phyloP scores from a whole-genome alignment of 1,284 basidiomycete genomes.

The Ganoderma leucocontextum region DNA sequence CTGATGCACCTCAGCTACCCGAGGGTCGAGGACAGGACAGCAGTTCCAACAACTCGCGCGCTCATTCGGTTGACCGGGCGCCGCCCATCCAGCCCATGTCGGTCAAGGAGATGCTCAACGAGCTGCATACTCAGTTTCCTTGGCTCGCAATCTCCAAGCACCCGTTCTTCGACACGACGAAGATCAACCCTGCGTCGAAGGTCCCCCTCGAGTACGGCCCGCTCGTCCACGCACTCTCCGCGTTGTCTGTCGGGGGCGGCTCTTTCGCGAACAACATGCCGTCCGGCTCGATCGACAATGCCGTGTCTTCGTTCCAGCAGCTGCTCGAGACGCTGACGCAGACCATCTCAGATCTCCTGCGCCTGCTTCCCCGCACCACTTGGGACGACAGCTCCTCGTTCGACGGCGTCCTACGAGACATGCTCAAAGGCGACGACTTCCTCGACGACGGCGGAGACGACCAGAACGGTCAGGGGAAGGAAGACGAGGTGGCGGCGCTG shows the following conservation, averaged over 20 bases:
- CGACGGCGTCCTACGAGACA: constrained; percentile 82
- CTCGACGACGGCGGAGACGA: constrained; percentile 77
- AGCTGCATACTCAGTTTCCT: constrained; percentile 69
- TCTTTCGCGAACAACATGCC: constrained; percentile 84
- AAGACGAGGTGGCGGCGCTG: constrained; percentile 83
- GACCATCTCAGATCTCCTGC: constrained; percentile 83
- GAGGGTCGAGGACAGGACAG: constrained; percentile 48
- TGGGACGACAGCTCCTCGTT: constrained; percentile 90
- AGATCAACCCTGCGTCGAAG: constrained; percentile 74
- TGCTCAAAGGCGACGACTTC: constrained; percentile 86
- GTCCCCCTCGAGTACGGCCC: constrained; percentile 84
- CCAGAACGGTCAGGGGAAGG: constrained; percentile 53
- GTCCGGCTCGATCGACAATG: constrained; percentile 83
- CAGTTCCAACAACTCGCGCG: constrained; percentile 61
- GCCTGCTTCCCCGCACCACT: constrained; percentile 82
- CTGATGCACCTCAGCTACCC: constrained; percentile 52
- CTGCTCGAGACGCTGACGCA: constrained; percentile 85
- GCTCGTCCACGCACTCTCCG: constrained; percentile 83
- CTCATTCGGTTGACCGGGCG: constrained; percentile 62
- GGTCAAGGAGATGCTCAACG: constrained; percentile 66
- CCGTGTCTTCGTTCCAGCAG: constrained; percentile 86
- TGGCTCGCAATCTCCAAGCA: constrained; percentile 70
- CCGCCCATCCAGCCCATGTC: constrained; percentile 54
- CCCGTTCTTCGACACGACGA: constrained; percentile 76
- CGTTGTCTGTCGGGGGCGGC: constrained; percentile 84